These are phyloP conservation scores for Ceriops decandra DNA, from an alignment of 345 rosid species.

Conservation along the genomic window DNA sequence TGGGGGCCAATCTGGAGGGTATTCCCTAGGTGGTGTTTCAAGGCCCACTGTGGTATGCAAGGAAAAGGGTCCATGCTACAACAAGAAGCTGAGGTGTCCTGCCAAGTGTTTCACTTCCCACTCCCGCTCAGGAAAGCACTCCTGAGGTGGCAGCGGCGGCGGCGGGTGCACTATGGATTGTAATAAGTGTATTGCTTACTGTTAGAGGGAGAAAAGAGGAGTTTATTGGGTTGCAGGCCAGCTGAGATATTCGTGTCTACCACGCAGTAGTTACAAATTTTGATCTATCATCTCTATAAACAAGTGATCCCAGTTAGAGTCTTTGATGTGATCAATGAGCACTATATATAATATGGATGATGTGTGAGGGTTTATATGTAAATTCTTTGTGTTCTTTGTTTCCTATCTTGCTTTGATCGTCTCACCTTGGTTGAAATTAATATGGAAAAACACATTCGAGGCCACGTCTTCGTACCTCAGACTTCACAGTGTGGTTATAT, in stretches of 20 bases:
- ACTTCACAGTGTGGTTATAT: no score
- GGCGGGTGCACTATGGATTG: slow-evolving; percentile 95
- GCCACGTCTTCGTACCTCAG: no score
- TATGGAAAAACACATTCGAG: no score
- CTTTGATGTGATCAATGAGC: not conserved
- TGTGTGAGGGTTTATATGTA: no score
- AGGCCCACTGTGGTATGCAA: slow-evolving; percentile 63
- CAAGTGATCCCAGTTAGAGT: not conserved
- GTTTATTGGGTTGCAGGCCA: not conserved
- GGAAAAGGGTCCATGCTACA: slow-evolving; percentile 72
- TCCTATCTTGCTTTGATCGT: no score
- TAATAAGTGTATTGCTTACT: slow-evolving; percentile 83
- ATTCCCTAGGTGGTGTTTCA: slow-evolving; percentile 49
- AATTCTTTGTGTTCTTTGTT: not conserved
- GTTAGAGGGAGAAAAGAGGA: slow-evolving; percentile 23
- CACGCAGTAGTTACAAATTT: not conserved
- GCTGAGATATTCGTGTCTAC: not conserved
- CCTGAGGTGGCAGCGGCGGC: slow-evolving; percentile 81
- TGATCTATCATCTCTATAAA: not conserved
- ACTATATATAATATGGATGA: not conserved
- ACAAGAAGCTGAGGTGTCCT: slow-evolving; percentile 83
- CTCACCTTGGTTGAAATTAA: no score
- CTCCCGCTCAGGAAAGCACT: slow-evolving; percentile 84
- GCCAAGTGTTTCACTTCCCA: slow-evolving; percentile 84
- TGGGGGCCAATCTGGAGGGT: slow-evolving; percentile 67